These are phyloP conservation scores for Hyaloscypha bicolor DNA, from an alignment of 495 filamentous ascomycete species.

Conservation along the genomic window DNA sequence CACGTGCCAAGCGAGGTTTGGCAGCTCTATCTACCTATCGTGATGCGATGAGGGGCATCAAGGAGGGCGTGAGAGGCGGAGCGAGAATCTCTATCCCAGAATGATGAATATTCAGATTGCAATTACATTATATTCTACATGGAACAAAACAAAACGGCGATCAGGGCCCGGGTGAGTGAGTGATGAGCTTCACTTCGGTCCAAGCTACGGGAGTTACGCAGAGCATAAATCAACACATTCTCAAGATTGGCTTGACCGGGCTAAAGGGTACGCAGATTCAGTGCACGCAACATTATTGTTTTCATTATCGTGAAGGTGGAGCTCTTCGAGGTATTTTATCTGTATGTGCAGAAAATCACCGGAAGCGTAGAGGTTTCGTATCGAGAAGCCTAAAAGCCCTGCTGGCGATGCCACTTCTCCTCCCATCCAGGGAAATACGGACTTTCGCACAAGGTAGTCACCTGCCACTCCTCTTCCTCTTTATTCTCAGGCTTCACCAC, in stretches of 20 bases:
- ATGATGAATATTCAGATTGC: not conserved
- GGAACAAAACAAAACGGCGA: not conserved
- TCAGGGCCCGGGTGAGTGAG: not conserved
- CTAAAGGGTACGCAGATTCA: not conserved
- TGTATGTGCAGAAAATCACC: not conserved
- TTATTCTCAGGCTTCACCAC: conserved; percentile 52
- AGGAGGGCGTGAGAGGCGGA: not conserved
- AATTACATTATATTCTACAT: not conserved
- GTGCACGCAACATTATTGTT: not conserved
- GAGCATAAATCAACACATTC: not conserved
- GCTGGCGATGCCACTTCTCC: conserved; percentile 78
- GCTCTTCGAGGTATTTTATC: not conserved
- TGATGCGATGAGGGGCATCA: not conserved
- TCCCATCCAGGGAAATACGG: conserved; percentile 85
- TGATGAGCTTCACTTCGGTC: not conserved
- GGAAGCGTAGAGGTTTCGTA: not conserved
- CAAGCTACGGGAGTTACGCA: not conserved
- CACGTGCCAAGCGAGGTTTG: not conserved
- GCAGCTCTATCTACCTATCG: not conserved
- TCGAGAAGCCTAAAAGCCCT: conserved; percentile 55
- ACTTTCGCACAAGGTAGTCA: conserved; percentile 75
- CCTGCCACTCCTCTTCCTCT: conserved; percentile 60
- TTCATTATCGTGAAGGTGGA: not conserved
- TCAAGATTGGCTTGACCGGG: not conserved
- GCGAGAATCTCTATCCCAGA: not conserved